Base-by-base conservation (phyloP, 768 basidiomycete genomes). In the Sarcodon sp. region DNA sequence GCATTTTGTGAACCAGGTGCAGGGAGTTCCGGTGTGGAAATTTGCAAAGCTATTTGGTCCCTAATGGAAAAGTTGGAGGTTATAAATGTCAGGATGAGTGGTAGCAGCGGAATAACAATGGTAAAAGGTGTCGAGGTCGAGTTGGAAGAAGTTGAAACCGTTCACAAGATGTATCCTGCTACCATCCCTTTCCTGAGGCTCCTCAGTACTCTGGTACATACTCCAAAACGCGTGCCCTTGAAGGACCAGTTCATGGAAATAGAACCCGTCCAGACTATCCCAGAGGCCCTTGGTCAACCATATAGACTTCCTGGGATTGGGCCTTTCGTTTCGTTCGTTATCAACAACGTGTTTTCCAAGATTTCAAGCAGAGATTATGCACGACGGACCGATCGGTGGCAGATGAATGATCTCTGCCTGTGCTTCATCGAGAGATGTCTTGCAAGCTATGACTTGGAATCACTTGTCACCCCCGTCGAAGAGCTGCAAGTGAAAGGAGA, bases 131-230 rank as follows among this genome's bases (percentile, higher is more conserved):
- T 91, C 3, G 82, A 93, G 53, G 75, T 85, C 4, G 90, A 94
- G 60, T 65, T 97, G 53, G 90, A 92, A 54, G 83, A 90, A 54
- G 78, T 92, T 46, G 94, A 98, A 63, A 69, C 86, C 11, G 70
- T 73, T 4, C 77, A 83, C 59, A 76, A 76, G 61, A 58, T 83
- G 48, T 98, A 94, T 62, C 91, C 93, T 0, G 76, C 88, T 7
- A 94, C 93, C 0, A 82, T 88, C 16, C 83, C 93, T 0, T 94
- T 97, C 68, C 65, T 97, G 45, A 75, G 76, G 49, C 74, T 97
- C 41, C 76, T 98, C 50, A 75, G 75, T 55, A 81, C 87, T 0
- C 74, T 97, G 50, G 71, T 98, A 27, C 89, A 91, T 57, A 84
- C 86, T 0, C 79, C 86, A 0, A 87, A 87, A 61, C 75, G 82